Conservation (phyloP, 495 filamentous ascomycete species). For the Xylaria curta region DNA sequence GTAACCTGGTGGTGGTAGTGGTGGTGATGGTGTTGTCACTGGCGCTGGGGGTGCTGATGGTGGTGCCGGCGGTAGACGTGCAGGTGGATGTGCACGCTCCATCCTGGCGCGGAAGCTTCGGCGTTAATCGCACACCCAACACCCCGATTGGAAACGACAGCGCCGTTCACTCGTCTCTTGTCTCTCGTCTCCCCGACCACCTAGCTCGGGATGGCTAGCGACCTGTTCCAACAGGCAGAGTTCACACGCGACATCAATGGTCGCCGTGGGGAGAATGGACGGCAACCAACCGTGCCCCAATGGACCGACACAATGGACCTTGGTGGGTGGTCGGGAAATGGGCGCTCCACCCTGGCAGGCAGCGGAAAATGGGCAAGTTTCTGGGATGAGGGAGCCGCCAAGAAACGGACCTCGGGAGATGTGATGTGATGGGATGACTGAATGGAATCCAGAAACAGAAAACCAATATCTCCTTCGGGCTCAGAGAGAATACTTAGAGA, state of each 20-base stretch:
- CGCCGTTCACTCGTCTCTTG: not conserved
- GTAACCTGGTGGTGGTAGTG: constrained; percentile 27
- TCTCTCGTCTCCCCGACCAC: not conserved
- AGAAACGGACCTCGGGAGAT: constrained; percentile 5
- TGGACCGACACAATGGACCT: not conserved
- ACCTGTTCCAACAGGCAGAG: not conserved
- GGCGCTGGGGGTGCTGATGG: constrained; percentile 8
- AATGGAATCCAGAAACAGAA: not conserved
- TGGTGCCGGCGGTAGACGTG: not conserved
- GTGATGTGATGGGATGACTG: not conserved
- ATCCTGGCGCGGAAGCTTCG: constrained; percentile 27
- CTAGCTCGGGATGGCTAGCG: not conserved
- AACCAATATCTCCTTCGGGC: not conserved
- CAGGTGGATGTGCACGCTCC: constrained; percentile 21
- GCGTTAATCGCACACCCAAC: constrained; percentile 27
- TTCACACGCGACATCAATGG: not conserved
- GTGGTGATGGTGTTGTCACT: not conserved
- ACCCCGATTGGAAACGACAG: constrained; percentile 13
- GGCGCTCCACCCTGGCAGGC: constrained; percentile 1
- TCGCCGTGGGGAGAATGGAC: not conserved
- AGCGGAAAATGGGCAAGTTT: not conserved
- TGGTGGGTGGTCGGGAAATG: not conserved
- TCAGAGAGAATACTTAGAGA: not conserved
- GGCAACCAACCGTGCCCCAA: not conserved
- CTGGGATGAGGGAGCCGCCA: not conserved